phyloP scores from a whole-genome alignment of 345 rosid species.

The Populus tremula region DNA sequence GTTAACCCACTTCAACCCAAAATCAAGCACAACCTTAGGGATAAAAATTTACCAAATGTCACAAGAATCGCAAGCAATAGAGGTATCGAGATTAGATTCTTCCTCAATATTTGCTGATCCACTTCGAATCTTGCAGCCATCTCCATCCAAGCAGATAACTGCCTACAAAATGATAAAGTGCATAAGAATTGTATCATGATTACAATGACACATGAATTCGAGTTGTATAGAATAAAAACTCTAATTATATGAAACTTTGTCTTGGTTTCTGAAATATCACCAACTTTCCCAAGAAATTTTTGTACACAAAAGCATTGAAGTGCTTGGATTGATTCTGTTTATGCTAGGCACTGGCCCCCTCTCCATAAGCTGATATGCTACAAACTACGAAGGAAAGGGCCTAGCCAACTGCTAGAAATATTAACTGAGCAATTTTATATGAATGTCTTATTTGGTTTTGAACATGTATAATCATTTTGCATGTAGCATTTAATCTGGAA shows the following conservation, averaged over 20 bases:
- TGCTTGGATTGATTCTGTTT: background rate
- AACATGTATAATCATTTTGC: background rate
- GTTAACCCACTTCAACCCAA: background rate
- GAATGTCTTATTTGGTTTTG: background rate
- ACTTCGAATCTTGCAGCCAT: constrained; percentile 79
- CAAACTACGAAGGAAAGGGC: background rate
- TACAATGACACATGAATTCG: constrained; percentile 2
- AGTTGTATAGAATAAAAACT: constrained; percentile 5
- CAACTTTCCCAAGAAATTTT: background rate
- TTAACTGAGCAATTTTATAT: background rate
- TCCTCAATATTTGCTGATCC: constrained; percentile 48
- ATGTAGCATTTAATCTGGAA: background rate
- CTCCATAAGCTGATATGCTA: background rate
- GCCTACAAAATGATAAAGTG: constrained; percentile 61
- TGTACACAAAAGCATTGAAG: background rate
- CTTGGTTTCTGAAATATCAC: constrained; percentile 1
- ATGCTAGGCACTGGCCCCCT: background rate
- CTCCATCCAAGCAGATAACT: constrained; percentile 98
- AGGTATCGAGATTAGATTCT: constrained; percentile 75
- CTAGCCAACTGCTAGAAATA: constrained; percentile 4
- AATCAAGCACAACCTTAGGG: background rate
- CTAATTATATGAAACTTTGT: constrained; percentile 5
- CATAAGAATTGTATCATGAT: constrained; percentile 30
- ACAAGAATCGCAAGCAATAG: constrained; percentile 98
- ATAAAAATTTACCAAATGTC: constrained; percentile 66